Base-by-base conservation (phyloP, 179 eudicot species). In the Beta corolliflora region DNA sequence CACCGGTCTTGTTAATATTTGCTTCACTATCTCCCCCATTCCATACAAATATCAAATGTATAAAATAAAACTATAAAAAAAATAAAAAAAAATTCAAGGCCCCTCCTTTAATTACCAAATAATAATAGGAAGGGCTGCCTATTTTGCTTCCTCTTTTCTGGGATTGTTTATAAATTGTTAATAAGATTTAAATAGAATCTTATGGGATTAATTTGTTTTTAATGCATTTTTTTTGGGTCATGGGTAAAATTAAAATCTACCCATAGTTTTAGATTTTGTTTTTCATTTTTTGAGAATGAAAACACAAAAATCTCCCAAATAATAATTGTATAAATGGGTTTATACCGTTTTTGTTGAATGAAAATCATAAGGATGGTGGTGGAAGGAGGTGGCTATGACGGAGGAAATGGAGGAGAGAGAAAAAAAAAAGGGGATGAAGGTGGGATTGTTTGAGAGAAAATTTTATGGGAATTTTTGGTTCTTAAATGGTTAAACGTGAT, bases 21-120 rank as follows among this genome's bases (percentile, higher is more conserved):
- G 89, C 45, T 92, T 92, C 71, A 92, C 92, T 50, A 85, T 81
- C 73, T 90, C 95, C 83, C 87, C 95, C 93, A 90, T 90, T 61
- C 76, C 64, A 75, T 84, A 46, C 77, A 52, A 77, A 25, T 53
- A 5, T 21, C 16, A 45, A 53, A 36, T 23, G 52, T 45, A 45
- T 19, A 68, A 2, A 3, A 48, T 11, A 4, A n/a, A 8, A n/a
- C 13, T 19, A 6, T 2, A 44, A 19, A 19, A 2, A 16, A 67
- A 7, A 18, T 1, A 3, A 41, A 69, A 69, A 9, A 23, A 4
- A 7, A 46, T 9, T 41, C 4, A 21, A 21, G 21, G 83, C 83
- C 86, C 87, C 84, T 78, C 74, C 79, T 58, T 36, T 76, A 77
- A 25, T 25, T 25, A 25, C 1, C 29, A 25, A 25, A 25, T 25